A percentile compares a stretch with the other conserved stretches of the same genome.
Conservation (phyloP, 2,329 filamentous ascomycete species). For the Botrytis byssoidea region DNA sequence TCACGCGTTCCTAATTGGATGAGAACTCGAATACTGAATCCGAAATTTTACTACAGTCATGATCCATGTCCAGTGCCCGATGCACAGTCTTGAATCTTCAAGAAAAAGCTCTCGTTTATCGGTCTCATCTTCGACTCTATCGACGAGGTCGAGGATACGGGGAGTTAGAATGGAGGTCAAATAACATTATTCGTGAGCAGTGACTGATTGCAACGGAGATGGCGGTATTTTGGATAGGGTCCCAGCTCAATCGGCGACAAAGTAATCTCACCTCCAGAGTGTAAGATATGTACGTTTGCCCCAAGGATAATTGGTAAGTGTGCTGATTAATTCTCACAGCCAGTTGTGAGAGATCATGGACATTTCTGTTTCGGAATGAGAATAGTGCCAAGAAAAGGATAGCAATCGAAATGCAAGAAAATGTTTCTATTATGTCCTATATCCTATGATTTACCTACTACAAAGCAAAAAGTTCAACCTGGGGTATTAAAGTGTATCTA, state of each 20-base stretch:
- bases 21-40: no score
- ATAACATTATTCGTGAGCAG: no score
- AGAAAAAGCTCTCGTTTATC: not conserved
- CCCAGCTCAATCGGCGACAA: no score
- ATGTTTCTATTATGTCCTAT: not conserved
- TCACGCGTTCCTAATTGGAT: no score
- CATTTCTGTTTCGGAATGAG: not conserved
- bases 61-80: not conserved
- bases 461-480: not conserved
- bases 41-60: not conserved
- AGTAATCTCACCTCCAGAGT: no score
- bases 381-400: accelerated
- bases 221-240: no score
- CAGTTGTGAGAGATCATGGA: not conserved
- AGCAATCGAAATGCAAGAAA: not conserved
- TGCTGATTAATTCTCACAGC: not conserved
- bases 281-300: no score
- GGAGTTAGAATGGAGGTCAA: not conserved
- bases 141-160: not conserved
- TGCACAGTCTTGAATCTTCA: not conserved
- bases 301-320: accelerated
- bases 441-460: not conserved
- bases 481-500: constrained; percentile 7
- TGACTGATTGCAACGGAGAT: no score
- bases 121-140: not conserved